phyloP scores from a whole-genome alignment of 352 stramenopile species.

The Globisporangium middletonii region DNA sequence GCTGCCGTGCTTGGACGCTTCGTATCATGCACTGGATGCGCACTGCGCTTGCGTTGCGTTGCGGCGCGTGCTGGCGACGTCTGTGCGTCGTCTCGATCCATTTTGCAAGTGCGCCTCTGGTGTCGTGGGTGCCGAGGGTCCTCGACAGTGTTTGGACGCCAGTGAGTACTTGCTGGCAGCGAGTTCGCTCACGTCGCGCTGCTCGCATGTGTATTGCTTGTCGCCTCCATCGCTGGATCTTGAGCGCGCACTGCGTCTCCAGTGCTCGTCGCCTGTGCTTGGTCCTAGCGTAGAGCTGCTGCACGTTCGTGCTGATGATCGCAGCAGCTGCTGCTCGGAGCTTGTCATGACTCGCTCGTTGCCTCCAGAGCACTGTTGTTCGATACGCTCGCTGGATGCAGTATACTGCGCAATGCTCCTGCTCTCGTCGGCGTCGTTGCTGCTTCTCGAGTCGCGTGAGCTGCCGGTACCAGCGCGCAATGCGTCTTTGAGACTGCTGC shows the following conservation, averaged over 20 bases:
- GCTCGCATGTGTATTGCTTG: neutral
- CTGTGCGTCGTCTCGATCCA: neutral
- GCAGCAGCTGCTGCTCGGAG: neutral
- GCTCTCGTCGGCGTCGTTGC: neutral
- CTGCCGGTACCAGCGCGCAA: conserved; percentile 5
- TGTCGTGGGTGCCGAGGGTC: too few relatives aligned
- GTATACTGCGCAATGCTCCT: neutral
- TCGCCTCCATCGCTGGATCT: neutral
- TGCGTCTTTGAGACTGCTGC: neutral
- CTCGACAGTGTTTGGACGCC: too few relatives aligned
- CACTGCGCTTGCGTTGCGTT: neutral
- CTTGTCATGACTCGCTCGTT: neutral
- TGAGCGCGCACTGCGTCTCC: neutral
- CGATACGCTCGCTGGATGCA: conserved; percentile 1
- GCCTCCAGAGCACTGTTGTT: neutral
- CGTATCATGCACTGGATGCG: conserved; percentile 17
- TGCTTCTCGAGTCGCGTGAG: neutral
- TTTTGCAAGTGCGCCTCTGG: too few relatives aligned
- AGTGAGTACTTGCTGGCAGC: conserved; percentile 1
- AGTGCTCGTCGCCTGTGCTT: neutral
- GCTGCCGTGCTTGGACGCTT: neutral
- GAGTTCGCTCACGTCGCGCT: neutral
- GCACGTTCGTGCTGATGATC: neutral
- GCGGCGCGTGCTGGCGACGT: neutral
- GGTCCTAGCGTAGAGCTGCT: neutral